Base-by-base conservation (phyloP, 257 asterid genomes). In the Agastache rugosa region DNA sequence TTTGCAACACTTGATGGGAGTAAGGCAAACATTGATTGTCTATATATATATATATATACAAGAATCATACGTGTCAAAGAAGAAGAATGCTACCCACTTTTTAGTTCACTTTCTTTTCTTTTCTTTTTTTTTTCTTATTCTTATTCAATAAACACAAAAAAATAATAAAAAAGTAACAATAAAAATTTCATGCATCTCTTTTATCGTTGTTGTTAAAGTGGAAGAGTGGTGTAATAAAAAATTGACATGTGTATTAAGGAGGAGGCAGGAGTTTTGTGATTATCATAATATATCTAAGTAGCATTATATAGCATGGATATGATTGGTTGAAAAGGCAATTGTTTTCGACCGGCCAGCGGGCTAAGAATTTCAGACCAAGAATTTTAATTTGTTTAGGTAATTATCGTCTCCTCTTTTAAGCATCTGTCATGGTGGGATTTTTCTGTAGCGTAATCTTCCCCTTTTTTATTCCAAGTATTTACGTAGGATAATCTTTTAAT, bases 1-100 rank as follows among this genome's bases (percentile, higher is more conserved):
- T 78, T 82, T 55, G 76, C 79, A 76, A 78, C 62, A 77, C 79
- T 88, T 87, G 89, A 80, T 83, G 89, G 86, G 80, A 79, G 87
- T 69, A 78, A 61, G 71, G 76, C 83, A 59, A 72, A 70, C 82
- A 79, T 71, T 54, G 35, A 35, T 27, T 74, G 86, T 35, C 78
- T 77, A 67, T 83, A 78, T 88, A 82, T 87, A 78, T 88, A 82
- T 87, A 73, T 41, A 83, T 75, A 82, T 71, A 83, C 84, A 84
- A 74, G 75, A 67, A 76, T 80, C 11, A 6, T 56, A 85, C 93
- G 91, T 87, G 95, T 89, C 93, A 6, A 42, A 1, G 17, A 17
- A 10, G 44, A 25, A 55, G 67, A 42, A 44, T 39, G 12, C 51
- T 1, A 44, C 19, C 23, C 61, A 62, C 70, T 47, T 53, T 53